Evolutionary conservation across 495 filamentous ascomycete genomes (phyloP), one percentile per base, ranked within the genome.

Genomic region (Daldinia decipiens): DNA sequence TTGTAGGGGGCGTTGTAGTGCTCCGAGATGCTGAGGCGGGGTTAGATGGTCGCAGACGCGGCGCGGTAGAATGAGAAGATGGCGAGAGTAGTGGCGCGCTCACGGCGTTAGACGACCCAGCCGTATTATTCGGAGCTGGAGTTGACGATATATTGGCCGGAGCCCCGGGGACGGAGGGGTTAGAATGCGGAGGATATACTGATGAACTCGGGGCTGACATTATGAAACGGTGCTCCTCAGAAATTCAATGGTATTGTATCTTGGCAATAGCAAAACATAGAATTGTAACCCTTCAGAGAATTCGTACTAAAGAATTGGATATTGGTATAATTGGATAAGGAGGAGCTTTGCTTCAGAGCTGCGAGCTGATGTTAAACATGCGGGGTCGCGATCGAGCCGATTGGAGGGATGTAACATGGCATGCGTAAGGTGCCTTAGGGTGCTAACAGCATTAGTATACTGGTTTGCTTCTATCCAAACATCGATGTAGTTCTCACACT

Each of bases 361-460:
- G 65, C 29, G 65, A 65, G 51, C 21, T 68, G 29, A 64, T 64
- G 70, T 65, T 59, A 32, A 39, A 64, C 65, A 73, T 73, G 70
- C 70, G 70, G 70, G 70, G 70, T 73, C 56, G 54, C 39, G 50
- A 57, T 43, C 40, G 5, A 67, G 64, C 70, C 52, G 65, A 73
- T 73, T 73, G 70, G 70, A 73, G 70, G 70, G 55, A 72, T 72
- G 52, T 55, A 56, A 38, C n/a, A 72, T 72, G 70, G 40, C 45
- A 62, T 73, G 70, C 70, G 59, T 68, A 47, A 56, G 60, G 21
- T 47, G 6, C 26, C 27, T 13, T 36, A 56, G 32, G 52, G 27
- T 12, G 56, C 70, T 65, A 72, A 24, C 29, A 43, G 34, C 27
- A 24, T 61, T 39, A 9, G 39, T 51, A 52, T 60, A 61, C 38